Evolutionary conservation across 2,329 filamentous ascomycete genomes (phyloP), one percentile per base, ranked within the genome.

Genomic region (Phaeomoniella chlamydospora): DNA sequence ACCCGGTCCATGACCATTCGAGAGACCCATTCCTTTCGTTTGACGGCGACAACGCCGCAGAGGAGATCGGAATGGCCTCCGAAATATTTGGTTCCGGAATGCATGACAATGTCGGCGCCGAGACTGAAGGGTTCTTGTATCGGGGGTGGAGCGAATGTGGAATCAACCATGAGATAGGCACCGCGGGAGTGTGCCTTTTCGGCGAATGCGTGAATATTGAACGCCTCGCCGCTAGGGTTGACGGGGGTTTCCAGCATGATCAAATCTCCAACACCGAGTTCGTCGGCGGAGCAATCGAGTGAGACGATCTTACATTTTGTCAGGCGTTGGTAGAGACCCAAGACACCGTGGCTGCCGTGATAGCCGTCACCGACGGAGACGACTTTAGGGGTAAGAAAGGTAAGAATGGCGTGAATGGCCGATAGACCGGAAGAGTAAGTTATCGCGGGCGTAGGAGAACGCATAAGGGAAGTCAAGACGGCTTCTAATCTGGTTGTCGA

Each of bases 41-140:
- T 64, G 4, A 86, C 71, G 0, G 75, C 73, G 17, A 98, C 61
- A 13, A 92, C 79, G 15, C 90, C 90, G 52, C 83, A 92, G 4
- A 96, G 72, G 69, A 96, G 70, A 59, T 98, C 90, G 45, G 80
- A 88, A 61, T 98, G 90, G 0, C 90, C 90, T 14, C 90, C 90
- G 45, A 98, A 74, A 59, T 96, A 98, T 67, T 96, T 98, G 13
- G 87, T 94, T 3, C 86, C 90, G 35, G 73, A 80, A 59, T 98
- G 90, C 83, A 96, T 81, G 19, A 94, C 73, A 1, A 87, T 59
- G 57, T 96, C 88, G 17, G 80, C 85, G 33, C 85, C 88, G 54
- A 72, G 79, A 17, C 56, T 52, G 49, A 96, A 90, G 0, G 90
- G 87, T 49, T 94, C 82, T 54, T 85, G 80, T 39, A 98, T 64